Evolutionary conservation across 805 yeast species (phyloP), one percentile per base, ranked within the genome.

Genomic region (Metschnikowia picachoensis): DNA sequence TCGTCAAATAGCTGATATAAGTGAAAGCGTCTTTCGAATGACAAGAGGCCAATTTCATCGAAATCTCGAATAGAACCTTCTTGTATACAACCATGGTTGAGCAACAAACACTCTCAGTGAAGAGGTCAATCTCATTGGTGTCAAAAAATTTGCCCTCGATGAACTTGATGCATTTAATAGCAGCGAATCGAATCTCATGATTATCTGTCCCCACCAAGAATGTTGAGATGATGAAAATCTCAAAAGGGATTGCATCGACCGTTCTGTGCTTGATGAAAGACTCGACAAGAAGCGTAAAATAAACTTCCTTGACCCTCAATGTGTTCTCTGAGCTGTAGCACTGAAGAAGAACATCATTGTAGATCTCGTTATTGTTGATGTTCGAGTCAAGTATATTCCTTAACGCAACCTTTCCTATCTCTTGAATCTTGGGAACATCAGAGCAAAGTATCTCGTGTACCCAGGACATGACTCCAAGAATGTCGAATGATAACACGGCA

Each of bases 21-120:
- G 72, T 68, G 59, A 74, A 74, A 47, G 82, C 78, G 55, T 77
- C 80, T 47, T 82, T 79, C n/a, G 88, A 70, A 60, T 80, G 76
- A 32, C 70, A 60, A 0, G 65, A 52, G 0, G 96, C 91, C 61
- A 88, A 79, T 49, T 83, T 81, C 8, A 83, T 77, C 0, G 97
- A 85, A 17, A 91, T 69, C 44, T 86, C 88, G 54, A 85, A 84
- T 45, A 92, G 77, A 0, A 95, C 95, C 35, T 92, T 82, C 60
- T 90, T 90, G 69, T 85, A 91, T 4, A 94, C 89, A 7, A 89
- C 87, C 55, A 85, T 80, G 7, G 95, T 85, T 30, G 80, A 75
- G 51, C 89, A 86, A 41, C 84, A 78, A 12, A 89, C 78, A 32
- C 87, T 76, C 58, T 87, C 92, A 31, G 80, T 77, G 59, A 80